Evolutionary conservation across 2,329 filamentous ascomycete genomes (phyloP).

Genomic region (Paracoccidioides brasiliensis): DNA sequence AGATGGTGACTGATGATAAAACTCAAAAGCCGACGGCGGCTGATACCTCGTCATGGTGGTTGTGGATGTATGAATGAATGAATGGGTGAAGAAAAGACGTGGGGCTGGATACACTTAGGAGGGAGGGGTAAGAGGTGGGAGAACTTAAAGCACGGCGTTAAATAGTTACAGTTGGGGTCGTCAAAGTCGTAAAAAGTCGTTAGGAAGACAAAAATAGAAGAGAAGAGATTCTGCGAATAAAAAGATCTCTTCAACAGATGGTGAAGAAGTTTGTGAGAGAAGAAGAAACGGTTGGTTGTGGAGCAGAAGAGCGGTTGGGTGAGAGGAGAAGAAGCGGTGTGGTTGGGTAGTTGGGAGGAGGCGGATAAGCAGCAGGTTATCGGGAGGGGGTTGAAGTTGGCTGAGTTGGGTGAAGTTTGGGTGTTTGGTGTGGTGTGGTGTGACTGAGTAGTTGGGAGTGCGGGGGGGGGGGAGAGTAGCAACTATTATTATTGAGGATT

Average conservation of each 20-base stretch:
- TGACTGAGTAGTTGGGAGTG: no score
- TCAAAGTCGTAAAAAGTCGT: conserved; percentile 5
- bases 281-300: conserved; percentile 1
- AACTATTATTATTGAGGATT: conserved; percentile 1
- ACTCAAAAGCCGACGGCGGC: conserved; percentile 27
- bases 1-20: conserved; percentile 32
- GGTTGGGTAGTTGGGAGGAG: conserved; percentile 6
- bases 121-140: conserved; percentile 6
- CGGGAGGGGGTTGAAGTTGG: background rate
- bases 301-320: conserved; percentile 5
- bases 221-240: conserved; percentile 9
- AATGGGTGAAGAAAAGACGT: conserved; percentile 11
- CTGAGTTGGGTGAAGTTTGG: background rate
- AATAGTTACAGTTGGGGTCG: conserved; percentile 7
- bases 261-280: conserved; percentile 3
- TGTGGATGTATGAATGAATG: conserved; percentile 17
- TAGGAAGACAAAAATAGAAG: conserved; percentile 6
- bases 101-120: no score
- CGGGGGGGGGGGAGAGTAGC: background rate
- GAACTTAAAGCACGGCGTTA: conserved; percentile 7
- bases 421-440: background rate
- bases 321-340: conserved; percentile 6
- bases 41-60: conserved; percentile 33
- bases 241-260: conserved; percentile 4
- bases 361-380: conserved; percentile 1